phyloP scores from a whole-genome alignment of 352 stramenopile species.

The Pythium sp. region DNA sequence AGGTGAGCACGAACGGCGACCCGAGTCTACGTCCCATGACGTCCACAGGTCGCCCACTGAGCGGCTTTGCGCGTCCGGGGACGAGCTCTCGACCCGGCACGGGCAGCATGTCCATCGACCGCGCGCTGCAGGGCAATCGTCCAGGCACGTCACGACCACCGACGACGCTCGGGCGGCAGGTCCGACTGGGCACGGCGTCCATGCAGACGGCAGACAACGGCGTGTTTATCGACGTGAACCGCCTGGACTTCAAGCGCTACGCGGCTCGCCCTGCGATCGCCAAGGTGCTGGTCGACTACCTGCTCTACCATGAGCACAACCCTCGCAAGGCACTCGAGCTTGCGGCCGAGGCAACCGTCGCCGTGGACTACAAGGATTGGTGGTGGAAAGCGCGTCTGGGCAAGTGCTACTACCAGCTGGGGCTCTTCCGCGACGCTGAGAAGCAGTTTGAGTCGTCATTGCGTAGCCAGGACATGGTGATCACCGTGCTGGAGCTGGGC shows the following conservation, averaged over 20 bases:
- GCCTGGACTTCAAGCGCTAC: slow-evolving; percentile 90
- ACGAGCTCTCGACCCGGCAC: slow-evolving; percentile 71
- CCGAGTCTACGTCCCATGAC: slow-evolving; percentile 86
- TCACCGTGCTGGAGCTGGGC: slow-evolving; percentile 89
- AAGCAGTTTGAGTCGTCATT: slow-evolving; percentile 91
- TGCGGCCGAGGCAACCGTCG: slow-evolving; percentile 86
- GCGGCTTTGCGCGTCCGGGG: slow-evolving; percentile 83
- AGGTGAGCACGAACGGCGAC: slow-evolving; percentile 38
- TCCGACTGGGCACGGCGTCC: slow-evolving; percentile 90
- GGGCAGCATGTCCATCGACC: slow-evolving; percentile 71
- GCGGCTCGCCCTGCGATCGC: slow-evolving; percentile 80
- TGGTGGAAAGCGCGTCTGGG: slow-evolving; percentile 94
- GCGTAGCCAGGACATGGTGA: slow-evolving; percentile 85
- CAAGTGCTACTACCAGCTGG: slow-evolving; percentile 94
- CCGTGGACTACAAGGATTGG: slow-evolving; percentile 90
- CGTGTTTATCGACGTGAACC: slow-evolving; percentile 90
- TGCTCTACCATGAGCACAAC: slow-evolving; percentile 93
- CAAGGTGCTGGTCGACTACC: slow-evolving; percentile 88
- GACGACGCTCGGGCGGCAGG: slow-evolving; percentile 87
- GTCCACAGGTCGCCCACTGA: slow-evolving; percentile 75
- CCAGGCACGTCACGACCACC: slow-evolving; percentile 82
- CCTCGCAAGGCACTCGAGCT: slow-evolving; percentile 90
- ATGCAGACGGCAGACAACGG: slow-evolving; percentile 69
- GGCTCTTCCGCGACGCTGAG: slow-evolving; percentile 91
- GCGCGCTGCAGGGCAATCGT: slow-evolving; percentile 67